Conservation (phyloP, 1,284 basidiomycete species). For the Cutaneotrichosporon curvatum region DNA sequence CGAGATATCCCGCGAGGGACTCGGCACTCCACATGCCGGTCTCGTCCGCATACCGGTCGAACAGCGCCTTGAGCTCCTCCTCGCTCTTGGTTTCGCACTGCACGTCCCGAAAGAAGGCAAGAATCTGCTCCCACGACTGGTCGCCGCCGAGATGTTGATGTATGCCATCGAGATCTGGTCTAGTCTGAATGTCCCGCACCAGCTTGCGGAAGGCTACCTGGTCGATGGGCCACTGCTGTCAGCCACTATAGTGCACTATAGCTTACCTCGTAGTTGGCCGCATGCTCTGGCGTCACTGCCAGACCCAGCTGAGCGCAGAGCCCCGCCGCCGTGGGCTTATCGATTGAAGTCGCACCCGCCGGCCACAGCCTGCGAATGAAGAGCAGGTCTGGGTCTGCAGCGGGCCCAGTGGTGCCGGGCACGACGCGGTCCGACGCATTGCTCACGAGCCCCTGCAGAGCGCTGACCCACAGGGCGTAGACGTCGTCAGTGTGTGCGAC, state of each 20-base stretch:
- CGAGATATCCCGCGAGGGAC: slow-evolving; percentile 63
- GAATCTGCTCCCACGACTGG: slow-evolving; percentile 52
- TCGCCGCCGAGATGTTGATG: slow-evolving; percentile 46
- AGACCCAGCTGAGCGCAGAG: slow-evolving; percentile 58
- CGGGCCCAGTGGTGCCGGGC: slow-evolving; percentile 24
- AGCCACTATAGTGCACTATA: too few species aligned
- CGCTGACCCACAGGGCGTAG: slow-evolving; percentile 52
- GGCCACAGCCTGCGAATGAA: slow-evolving; percentile 44
- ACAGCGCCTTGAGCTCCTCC: slow-evolving; percentile 15
- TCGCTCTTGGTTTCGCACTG: slow-evolving; percentile 54
- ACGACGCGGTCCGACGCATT: slow-evolving; percentile 32
- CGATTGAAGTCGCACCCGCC: slow-evolving; percentile 26
- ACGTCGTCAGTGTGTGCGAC: slow-evolving; percentile 67
- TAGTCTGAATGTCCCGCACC: slow-evolving; percentile 72
- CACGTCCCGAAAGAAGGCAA: slow-evolving; percentile 57
- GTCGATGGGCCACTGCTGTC: slow-evolving; percentile 52
- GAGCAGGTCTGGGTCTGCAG: slow-evolving; percentile 37
- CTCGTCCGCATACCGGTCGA: slow-evolving; percentile 3
- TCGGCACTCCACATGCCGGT: slow-evolving; percentile 27
- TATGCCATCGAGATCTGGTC: slow-evolving; percentile 69
- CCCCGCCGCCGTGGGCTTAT: slow-evolving; percentile 47
- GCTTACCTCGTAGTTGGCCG: slow-evolving; percentile 8
- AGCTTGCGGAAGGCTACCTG: slow-evolving; percentile 78
- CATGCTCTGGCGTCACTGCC: slow-evolving; percentile 4
- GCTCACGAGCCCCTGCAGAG: slow-evolving; percentile 47